Conservation (phyloP, 2,329 filamentous ascomycete species). For the Penicillium sp. region DNA sequence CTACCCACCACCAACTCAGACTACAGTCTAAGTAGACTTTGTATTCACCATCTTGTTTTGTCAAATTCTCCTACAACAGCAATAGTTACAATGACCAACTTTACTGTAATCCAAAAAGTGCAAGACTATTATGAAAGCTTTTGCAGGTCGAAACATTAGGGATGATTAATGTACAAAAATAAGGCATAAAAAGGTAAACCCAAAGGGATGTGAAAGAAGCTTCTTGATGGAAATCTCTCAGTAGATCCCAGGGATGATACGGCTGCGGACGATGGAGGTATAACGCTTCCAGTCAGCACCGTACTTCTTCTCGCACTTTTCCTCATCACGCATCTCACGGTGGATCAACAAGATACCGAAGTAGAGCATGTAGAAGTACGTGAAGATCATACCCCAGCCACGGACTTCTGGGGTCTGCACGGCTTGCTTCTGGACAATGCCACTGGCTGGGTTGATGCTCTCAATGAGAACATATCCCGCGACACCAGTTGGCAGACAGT, state of each 20-base stretch:
- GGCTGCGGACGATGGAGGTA: constrained; percentile 73
- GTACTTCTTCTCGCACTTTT: constrained; percentile 88
- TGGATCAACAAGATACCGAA: constrained; percentile 85
- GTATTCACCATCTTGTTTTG: neutral
- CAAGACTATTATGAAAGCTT: neutral
- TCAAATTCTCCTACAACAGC: neutral
- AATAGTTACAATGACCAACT: too few relatives aligned
- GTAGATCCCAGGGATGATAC: constrained; percentile 83
- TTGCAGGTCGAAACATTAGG: neutral
- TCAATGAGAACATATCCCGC: constrained; percentile 73
- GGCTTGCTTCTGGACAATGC: constrained; percentile 67
- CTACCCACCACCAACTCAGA: too few relatives aligned
- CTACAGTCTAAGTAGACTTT: neutral
- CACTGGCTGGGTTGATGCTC: constrained; percentile 46
- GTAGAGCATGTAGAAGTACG: constrained; percentile 93
- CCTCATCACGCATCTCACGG: constrained; percentile 81
- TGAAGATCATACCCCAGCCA: constrained; percentile 83
- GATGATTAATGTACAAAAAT: neutral
- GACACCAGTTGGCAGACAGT: constrained; percentile 79
- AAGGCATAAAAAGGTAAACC: neutral
- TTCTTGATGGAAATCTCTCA: constrained; percentile 36
- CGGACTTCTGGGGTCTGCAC: constrained; percentile 70
- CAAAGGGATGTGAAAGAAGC: neutral
- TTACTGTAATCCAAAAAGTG: neutral
- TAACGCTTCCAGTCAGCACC: constrained; percentile 90